A percentile compares a stretch with the other conserved stretches of the same genome.
Conservation (phyloP, 2,329 filamentous ascomycete species). For the Elsinoe necatrix region DNA sequence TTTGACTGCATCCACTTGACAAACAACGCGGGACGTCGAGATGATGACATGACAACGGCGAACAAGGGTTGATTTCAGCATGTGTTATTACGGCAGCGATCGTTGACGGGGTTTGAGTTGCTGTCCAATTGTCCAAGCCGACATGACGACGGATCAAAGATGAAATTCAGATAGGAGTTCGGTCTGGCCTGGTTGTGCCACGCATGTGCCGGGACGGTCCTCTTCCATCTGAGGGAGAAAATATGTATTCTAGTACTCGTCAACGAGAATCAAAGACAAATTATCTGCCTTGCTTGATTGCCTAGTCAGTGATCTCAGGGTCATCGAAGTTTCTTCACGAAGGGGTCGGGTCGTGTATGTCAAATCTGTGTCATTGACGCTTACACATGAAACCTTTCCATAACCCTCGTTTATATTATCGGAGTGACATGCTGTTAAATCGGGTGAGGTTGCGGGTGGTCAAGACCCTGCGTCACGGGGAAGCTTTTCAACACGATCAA, state of each 20-base stretch:
- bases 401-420: no score
- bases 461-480: not conserved
- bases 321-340: no score
- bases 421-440: no score
- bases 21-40: constrained; percentile 1
- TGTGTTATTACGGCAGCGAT: constrained; percentile 11
- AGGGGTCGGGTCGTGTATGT: no score
- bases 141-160: not conserved
- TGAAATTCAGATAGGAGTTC: constrained; percentile 1
- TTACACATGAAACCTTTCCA: no score
- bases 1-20: not conserved
- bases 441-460: no score
- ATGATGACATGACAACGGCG: constrained; percentile 6
- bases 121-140: not conserved
- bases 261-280: not conserved
- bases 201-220: not conserved
- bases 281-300: not conserved
- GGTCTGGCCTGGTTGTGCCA: not conserved
- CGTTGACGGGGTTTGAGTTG: not conserved
- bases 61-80: not conserved
- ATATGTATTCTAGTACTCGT: constrained; percentile 13
- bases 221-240: constrained; percentile 12
- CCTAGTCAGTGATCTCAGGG: no score
- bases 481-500: not conserved
- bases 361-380: no score